phyloP scores from a whole-genome alignment of 306 rosid species.

The Begonia peltatifolia region DNA sequence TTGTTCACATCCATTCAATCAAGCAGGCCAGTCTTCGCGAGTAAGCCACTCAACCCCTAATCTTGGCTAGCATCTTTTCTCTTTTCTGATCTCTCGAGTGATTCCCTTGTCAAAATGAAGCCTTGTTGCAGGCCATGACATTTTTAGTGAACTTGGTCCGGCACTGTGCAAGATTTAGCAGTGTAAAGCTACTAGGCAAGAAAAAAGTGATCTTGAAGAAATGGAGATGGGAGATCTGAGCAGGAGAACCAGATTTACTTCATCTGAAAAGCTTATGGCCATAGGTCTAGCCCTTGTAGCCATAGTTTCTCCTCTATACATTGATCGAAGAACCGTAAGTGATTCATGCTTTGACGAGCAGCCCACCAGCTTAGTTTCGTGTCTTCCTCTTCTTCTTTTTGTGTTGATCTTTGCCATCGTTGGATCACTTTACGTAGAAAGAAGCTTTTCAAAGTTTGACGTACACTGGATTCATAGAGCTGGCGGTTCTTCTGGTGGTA shows the following conservation, averaged over 20 bases:
- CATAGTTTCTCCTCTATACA: conserved; percentile 72
- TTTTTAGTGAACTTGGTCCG: too few relatives aligned
- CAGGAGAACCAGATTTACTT: conserved; percentile 30
- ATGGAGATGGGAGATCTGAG: too few relatives aligned
- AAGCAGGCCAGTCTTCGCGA: conserved; percentile 14
- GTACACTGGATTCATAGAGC: conserved; percentile 83
- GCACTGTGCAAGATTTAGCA: too few relatives aligned
- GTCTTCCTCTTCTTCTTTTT: conserved; percentile 55
- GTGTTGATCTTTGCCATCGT: conserved; percentile 38
- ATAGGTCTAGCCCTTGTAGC: conserved; percentile 56
- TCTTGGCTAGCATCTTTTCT: neutral
- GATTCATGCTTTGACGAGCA: conserved; percentile 42
- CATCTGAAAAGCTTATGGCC: conserved; percentile 45
- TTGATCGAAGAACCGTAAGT: conserved; percentile 31
- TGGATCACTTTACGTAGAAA: conserved; percentile 36
- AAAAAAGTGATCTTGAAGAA: too few relatives aligned
- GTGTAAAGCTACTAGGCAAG: too few relatives aligned
- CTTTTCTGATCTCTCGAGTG: too few relatives aligned
- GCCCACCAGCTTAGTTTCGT: conserved; percentile 18
- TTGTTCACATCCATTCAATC: conserved; percentile 11
- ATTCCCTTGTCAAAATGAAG: too few relatives aligned
- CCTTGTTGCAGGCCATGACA: too few relatives aligned
- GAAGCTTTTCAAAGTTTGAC: conserved; percentile 43
- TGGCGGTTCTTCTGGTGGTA: conserved; percentile 77
- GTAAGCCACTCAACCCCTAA: conserved; percentile 15